These are phyloP conservation scores for Fusarium heterosporum DNA, from an alignment of 2,329 filamentous ascomycete species.

Conservation along the genomic window DNA sequence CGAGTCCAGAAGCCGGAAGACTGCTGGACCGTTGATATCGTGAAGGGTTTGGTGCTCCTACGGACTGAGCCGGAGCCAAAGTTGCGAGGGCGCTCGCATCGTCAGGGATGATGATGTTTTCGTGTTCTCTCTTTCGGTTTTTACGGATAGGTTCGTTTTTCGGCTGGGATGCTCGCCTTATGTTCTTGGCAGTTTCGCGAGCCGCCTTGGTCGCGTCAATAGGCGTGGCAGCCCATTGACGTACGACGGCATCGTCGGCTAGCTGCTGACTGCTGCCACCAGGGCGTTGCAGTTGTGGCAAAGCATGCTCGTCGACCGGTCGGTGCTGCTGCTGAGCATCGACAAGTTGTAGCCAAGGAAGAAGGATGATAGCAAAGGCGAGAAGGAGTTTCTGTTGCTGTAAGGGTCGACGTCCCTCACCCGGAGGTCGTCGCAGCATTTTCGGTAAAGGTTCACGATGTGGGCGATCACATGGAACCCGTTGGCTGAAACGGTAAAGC, in stretches of 20 bases:
- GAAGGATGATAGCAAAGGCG: constrained; percentile 68
- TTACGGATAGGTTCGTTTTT: constrained; percentile 47
- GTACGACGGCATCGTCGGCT: constrained; percentile 45
- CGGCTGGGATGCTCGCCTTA: constrained; percentile 43
- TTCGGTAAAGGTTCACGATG: constrained; percentile 31
- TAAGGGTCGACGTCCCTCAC: constrained; percentile 64
- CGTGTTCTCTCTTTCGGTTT: constrained; percentile 48
- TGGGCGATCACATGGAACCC: constrained; percentile 46
- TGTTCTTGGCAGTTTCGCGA: constrained; percentile 45
- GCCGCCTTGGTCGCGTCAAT: constrained; percentile 48
- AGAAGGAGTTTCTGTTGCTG: constrained; percentile 62
- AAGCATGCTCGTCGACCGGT: constrained; percentile 40
- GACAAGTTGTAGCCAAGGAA: constrained; percentile 67
- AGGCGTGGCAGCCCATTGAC: constrained; percentile 49
- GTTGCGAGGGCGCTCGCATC: constrained; percentile 97
- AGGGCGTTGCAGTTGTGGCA: constrained; percentile 36
- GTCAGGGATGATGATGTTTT: constrained; percentile 58
- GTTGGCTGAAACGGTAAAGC: constrained; percentile 13
- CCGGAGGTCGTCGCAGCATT: constrained; percentile 74
- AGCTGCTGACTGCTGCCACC: constrained; percentile 46
- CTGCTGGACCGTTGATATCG: constrained; percentile 67
- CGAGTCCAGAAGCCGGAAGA: constrained; percentile 71
- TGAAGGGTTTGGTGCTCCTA: constrained; percentile 89
- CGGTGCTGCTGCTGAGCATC: constrained; percentile 74
- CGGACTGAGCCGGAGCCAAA: constrained; percentile 95